Evolutionary conservation across 108 stramenopile species (phyloP).

Genomic region (Nannochloropsis gaditana): DNA sequence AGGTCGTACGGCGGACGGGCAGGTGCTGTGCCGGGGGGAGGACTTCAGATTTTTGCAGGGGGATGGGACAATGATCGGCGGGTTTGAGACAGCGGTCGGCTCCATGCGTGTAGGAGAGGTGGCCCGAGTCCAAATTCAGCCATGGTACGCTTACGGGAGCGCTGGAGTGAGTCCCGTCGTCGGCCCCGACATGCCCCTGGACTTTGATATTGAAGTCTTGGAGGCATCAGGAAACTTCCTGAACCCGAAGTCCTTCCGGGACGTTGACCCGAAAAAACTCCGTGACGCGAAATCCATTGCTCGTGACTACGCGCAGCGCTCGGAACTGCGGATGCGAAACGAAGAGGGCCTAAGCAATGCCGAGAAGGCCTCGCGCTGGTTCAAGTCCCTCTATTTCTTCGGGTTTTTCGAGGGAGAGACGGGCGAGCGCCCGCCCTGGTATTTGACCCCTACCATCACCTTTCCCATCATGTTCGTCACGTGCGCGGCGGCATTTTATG

Average conservation of each 20-base stretch:
- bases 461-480: slow-evolving; percentile 80
- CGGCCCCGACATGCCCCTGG: slow-evolving; percentile 27
- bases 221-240: slow-evolving; percentile 46
- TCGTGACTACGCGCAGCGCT: slow-evolving; percentile 21
- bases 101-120: slow-evolving; percentile 36
- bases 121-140: slow-evolving; percentile 29
- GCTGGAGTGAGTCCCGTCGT: slow-evolving; percentile 41
- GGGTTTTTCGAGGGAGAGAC: slow-evolving; percentile 87
- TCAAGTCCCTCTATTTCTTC: slow-evolving; percentile 77
- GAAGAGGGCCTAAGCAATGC: slow-evolving; percentile 30
- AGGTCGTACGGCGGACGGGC: slow-evolving; percentile 7
- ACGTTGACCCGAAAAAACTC: slow-evolving; percentile 37
- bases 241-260: slow-evolving; percentile 43
- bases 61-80: slow-evolving; percentile 51
- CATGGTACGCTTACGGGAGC: slow-evolving; percentile 43
- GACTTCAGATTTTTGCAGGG: slow-evolving; percentile 34
- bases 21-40: slow-evolving; percentile 33
- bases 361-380: slow-evolving; percentile 38
- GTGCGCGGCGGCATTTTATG: slow-evolving; percentile 74
- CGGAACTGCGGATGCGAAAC: slow-evolving; percentile 26
- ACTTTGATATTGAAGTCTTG: slow-evolving; percentile 42
- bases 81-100: slow-evolving; percentile 42
- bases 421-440: slow-evolving; percentile 83
- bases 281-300: slow-evolving; percentile 37
- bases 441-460: slow-evolving; percentile 78